Evolutionary conservation across 164 flowering plant species (phyloP).

Genomic region (Tetracentron sinense): DNA sequence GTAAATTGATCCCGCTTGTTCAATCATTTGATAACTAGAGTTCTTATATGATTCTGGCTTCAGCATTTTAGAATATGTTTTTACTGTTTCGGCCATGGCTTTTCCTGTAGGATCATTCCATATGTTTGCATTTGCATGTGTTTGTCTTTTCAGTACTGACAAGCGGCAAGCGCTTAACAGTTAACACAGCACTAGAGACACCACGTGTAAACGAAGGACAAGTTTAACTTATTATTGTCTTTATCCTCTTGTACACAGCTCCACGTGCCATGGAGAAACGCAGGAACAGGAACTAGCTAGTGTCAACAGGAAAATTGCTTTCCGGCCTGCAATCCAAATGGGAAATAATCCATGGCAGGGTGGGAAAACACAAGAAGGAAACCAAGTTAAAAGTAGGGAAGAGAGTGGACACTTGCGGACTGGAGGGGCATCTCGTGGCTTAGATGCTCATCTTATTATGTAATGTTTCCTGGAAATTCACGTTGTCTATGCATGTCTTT

Average conservation of each 20-base stretch:
- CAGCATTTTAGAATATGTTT: background rate
- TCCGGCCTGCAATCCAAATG: background rate
- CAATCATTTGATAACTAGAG: no score
- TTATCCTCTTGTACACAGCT: conserved; percentile 25
- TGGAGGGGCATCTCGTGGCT: background rate
- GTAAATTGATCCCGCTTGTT: no score
- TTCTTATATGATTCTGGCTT: background rate
- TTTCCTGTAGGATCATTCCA: no score
- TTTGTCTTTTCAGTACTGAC: no score
- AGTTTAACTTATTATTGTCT: no score
- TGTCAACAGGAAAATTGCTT: conserved; percentile 1
- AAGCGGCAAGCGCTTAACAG: no score
- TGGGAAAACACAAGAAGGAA: background rate
- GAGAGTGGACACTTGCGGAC: background rate
- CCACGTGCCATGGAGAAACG: conserved; percentile 39
- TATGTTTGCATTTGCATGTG: no score
- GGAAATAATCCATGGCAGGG: background rate
- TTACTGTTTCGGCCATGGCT: background rate
- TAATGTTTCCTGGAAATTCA: background rate
- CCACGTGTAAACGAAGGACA: no score
- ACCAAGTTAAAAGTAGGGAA: background rate
- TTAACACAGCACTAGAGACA: no score
- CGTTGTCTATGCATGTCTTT: background rate
- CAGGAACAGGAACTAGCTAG: conserved; percentile 26
- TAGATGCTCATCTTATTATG: conserved; percentile 6